Base-by-base conservation (phyloP, 768 basidiomycete genomes). In the Hirschioporus abietinus region DNA sequence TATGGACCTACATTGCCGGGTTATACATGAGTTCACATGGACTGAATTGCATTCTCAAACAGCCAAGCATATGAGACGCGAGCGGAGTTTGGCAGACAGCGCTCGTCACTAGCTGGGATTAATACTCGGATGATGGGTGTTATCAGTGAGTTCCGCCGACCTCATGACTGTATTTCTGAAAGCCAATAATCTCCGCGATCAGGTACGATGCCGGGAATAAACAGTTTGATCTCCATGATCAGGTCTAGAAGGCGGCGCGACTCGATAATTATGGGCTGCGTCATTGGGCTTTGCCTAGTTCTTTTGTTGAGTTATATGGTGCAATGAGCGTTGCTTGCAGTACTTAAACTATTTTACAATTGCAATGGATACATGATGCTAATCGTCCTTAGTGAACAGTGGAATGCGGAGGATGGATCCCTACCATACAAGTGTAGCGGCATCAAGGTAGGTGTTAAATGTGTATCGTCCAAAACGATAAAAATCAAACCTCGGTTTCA, bases 51-150 rank as follows among this genome's bases (percentile, higher is more conserved):
- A 3, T 52, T 52, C 20, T 20, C 42, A 52, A 52, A 18, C 74
- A 98, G 95, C 59, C 97, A 99, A 87, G 97, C 96, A 30, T 96
- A 98, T 73, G 97, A 95, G 74, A 98, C 96, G 2, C 89, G 97
- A 34, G 86, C 93, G 24, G 96, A 98, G 77, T 98, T 99, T 77
- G 80, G 85, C 27, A 85, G 88, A 60, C 97, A 99, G 76, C 83
- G 95, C 35, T 76, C 82, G 12, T 86, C 90, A 24, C 78, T 99
- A 57, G 78, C 86, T 9, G 83, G 88, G 18, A 93, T 99, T 69
- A 95, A 93, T 77, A 82, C 87, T 17, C 86, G 96, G 30, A 95
- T 99, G 86, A 78, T 82, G 65, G 85, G 88, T 63, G 92, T 96
- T 20, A 78, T 98, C 27, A 89, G 94, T 96, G 72, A 68, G 90